phyloP scores from a whole-genome alignment of 2,329 filamentous ascomycete genomes.

The Trichophyton equinum region DNA sequence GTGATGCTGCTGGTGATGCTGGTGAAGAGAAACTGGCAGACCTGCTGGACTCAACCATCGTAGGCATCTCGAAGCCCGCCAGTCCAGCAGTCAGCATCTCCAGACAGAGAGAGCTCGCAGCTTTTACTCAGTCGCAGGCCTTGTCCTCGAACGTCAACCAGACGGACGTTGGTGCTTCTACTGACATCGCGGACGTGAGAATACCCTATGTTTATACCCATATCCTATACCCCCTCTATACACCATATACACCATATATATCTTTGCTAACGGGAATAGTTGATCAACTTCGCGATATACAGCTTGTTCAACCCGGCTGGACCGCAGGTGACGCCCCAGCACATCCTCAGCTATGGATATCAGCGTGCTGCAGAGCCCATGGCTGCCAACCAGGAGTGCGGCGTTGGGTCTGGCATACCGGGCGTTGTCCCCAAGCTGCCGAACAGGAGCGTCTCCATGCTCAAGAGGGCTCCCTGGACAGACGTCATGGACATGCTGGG shows the following conservation, averaged over 20 bases:
- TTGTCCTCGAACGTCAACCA: constrained; percentile 21
- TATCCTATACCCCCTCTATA: no score
- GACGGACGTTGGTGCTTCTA: constrained; percentile 31
- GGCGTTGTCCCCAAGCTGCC: constrained; percentile 52
- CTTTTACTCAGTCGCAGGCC: constrained; percentile 51
- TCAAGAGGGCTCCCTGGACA: constrained; percentile 65
- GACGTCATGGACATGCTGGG: constrained; percentile 63
- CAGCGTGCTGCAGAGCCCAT: constrained; percentile 37
- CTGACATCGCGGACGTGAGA: constrained; percentile 52
- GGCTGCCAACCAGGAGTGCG: constrained; percentile 20
- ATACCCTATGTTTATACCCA: not conserved
- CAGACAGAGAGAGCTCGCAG: constrained; percentile 44
- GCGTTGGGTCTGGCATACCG: constrained; percentile 42
- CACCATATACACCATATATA: no score
- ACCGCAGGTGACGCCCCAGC: constrained; percentile 42
- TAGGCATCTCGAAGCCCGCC: constrained; percentile 40
- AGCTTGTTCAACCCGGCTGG: constrained; percentile 54
- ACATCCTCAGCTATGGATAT: constrained; percentile 77
- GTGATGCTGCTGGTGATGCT: not conserved
- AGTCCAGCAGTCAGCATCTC: constrained; percentile 22
- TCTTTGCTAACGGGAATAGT: no score
- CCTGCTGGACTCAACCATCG: constrained; percentile 57
- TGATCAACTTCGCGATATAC: constrained; percentile 58
- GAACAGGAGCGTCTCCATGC: constrained; percentile 55
- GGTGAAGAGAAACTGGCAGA: constrained; percentile 29